These are phyloP conservation scores for Fistulifera solaris DNA, from an alignment of 108 stramenopile species.

Conservation along the genomic window DNA sequence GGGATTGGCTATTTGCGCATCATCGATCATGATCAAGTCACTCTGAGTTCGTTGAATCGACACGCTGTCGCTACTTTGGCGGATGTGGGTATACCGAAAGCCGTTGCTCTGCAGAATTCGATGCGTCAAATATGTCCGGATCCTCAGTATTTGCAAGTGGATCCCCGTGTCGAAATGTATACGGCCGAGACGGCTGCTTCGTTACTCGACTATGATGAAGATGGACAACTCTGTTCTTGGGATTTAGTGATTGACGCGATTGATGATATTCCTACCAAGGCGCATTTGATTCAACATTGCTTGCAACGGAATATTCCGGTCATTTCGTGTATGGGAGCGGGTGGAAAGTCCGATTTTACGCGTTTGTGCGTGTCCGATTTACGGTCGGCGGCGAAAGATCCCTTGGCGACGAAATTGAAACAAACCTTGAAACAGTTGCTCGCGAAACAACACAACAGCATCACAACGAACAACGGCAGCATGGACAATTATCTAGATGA, in stretches of 20 bases:
- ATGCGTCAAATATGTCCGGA: constrained; percentile 58
- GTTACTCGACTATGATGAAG: constrained; percentile 31
- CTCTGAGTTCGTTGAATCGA: constrained; percentile 92
- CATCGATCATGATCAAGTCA: constrained; percentile 98
- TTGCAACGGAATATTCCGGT: constrained; percentile 58
- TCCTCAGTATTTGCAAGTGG: constrained; percentile 27
- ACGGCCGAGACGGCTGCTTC: constrained; percentile 48
- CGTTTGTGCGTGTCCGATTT: constrained; percentile 87
- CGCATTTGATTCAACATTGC: constrained; percentile 78
- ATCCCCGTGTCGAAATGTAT: constrained; percentile 65
- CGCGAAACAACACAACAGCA: constrained; percentile 18
- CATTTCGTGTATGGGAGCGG: constrained; percentile 94
- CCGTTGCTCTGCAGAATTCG: constrained; percentile 47
- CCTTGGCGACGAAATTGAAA: constrained; percentile 80
- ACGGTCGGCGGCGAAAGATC: constrained; percentile 76
- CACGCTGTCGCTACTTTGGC: constrained; percentile 93
- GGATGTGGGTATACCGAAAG: constrained; percentile 93
- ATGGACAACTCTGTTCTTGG: constrained; percentile 26
- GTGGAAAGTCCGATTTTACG: constrained; percentile 92
- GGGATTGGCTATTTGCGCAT: constrained; percentile 84
- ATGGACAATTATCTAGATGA: constrained; percentile 35
- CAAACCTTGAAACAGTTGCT: constrained; percentile 61
- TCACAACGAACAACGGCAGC: background rate
- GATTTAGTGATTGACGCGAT: constrained; percentile 96
- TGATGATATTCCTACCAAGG: constrained; percentile 98